phyloP scores from a whole-genome alignment of 192 early-diverging fungal species.

The Lobosporangium transversale region DNA sequence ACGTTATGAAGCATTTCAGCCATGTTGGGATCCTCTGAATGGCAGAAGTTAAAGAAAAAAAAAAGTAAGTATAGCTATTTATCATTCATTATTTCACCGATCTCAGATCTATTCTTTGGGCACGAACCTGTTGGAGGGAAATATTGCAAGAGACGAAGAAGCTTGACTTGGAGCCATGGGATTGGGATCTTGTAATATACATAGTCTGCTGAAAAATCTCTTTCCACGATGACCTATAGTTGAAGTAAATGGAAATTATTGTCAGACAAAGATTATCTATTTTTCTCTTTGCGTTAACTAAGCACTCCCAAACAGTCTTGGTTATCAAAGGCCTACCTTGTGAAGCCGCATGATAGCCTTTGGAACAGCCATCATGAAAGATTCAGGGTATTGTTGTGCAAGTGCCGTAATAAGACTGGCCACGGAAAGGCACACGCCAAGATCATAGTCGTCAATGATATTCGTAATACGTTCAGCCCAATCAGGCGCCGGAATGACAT shows the following conservation, averaged over 20 bases:
- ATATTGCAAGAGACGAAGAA: conserved; percentile 94
- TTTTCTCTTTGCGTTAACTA: too few species aligned
- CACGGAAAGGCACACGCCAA: conserved; percentile 87
- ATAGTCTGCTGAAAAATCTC: conserved; percentile 85
- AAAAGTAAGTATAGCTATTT: too few species aligned
- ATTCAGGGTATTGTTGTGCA: conserved; percentile 89
- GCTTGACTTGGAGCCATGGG: conserved; percentile 98
- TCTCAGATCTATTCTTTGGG: not conserved
- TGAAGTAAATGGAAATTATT: not conserved
- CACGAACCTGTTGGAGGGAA: conserved; percentile 82
- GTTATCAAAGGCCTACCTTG: conserved; percentile 72
- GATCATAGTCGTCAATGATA: conserved; percentile 89
- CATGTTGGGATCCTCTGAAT: conserved; percentile 63
- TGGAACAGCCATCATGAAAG: conserved; percentile 76
- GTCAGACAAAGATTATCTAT: too few species aligned
- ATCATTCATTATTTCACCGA: too few species aligned
- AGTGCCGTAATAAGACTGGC: conserved; percentile 90
- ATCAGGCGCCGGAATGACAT: conserved; percentile 84
- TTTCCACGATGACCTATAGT: conserved; percentile 82
- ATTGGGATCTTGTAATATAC: conserved; percentile 98
- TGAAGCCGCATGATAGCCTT: conserved; percentile 86
- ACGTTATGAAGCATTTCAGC: conserved; percentile 74
- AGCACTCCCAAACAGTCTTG: too few species aligned
- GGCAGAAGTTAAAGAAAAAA: not conserved
- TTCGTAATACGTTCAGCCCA: conserved; percentile 87